These are phyloP conservation scores for Glomus cerebriforme DNA, from an alignment of 192 early-diverging fungal genomes.

Conservation along the genomic window DNA sequence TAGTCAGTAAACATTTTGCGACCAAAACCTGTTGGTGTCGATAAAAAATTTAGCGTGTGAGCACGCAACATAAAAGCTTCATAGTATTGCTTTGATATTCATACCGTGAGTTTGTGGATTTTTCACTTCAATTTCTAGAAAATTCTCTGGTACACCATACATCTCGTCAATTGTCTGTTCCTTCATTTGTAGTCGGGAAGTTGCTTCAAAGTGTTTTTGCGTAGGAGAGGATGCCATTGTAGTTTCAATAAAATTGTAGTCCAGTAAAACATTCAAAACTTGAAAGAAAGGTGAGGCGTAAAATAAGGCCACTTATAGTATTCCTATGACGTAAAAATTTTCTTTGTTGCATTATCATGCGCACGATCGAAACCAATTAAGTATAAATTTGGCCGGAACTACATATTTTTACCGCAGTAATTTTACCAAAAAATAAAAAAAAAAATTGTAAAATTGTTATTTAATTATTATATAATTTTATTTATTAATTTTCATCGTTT, in stretches of 20 bases:
- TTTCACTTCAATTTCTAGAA: slow-evolving; percentile 91
- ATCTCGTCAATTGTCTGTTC: slow-evolving; percentile 62
- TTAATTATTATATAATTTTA: too few relatives aligned
- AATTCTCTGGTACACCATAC: slow-evolving; percentile 96
- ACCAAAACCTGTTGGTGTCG: slow-evolving; percentile 52
- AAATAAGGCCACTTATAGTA: background rate
- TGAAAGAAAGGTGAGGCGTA: too few relatives aligned
- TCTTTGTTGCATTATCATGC: too few relatives aligned
- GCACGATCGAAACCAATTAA: too few relatives aligned
- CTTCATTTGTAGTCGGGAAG: slow-evolving; percentile 40
- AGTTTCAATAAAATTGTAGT: background rate
- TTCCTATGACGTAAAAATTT: background rate
- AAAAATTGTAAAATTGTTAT: too few relatives aligned
- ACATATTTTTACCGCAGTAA: background rate
- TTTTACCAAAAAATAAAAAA: too few relatives aligned
- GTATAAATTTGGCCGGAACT: too few relatives aligned
- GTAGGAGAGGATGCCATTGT: slow-evolving; percentile 16
- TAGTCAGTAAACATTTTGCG: slow-evolving; percentile 93
- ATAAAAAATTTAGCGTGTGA: background rate
- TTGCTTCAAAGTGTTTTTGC: slow-evolving; percentile 27
- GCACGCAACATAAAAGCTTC: background rate
- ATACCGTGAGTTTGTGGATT: slow-evolving; percentile 86
- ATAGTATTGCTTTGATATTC: background rate
- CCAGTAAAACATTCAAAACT: background rate
- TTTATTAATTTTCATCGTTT: background rate